phyloP scores from a whole-genome alignment of 1,284 basidiomycete species.

The Butyriboletus regius region DNA sequence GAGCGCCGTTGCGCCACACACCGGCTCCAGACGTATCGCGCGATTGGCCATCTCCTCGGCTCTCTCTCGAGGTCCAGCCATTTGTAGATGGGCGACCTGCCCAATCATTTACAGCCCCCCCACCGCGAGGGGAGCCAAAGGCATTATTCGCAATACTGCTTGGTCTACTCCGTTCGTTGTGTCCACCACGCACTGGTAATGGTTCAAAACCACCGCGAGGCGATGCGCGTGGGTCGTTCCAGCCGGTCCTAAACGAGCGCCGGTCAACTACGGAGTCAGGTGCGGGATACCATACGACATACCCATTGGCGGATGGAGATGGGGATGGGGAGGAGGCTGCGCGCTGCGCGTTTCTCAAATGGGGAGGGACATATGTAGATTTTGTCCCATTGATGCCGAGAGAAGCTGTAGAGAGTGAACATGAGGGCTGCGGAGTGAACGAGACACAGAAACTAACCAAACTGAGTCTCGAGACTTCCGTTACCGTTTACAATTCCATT shows the following conservation, averaged over 20 bases:
- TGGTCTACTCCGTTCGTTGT: constrained; percentile 43
- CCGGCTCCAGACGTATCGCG: constrained; percentile 66
- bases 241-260: constrained; percentile 51
- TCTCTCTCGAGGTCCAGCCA: constrained; percentile 35
- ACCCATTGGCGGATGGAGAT: constrained; percentile 47
- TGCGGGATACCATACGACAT: constrained; percentile 21
- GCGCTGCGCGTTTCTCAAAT: constrained; percentile 76
- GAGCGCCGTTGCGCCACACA: constrained; percentile 83
- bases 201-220: constrained; percentile 51
- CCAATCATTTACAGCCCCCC: constrained; percentile 43
- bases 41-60: constrained; percentile 38
- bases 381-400: constrained; percentile 65
- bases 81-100: constrained; percentile 37
- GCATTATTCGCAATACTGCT: constrained; percentile 34
- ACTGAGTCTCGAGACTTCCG: constrained; percentile 72
- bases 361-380: constrained; percentile 89
- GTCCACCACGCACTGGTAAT: constrained; percentile 40
- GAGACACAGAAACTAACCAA: constrained; percentile 49
- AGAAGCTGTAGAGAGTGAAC: constrained; percentile 39
- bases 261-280: constrained; percentile 13
- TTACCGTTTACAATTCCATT: constrained; percentile 78
- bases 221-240: constrained; percentile 63
- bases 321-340: constrained; percentile 53
- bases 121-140: constrained; percentile 36
- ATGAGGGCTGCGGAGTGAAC: constrained; percentile 19